Conservation (phyloP, 1,284 basidiomycete genomes). For the Sanguinoderma infundibulare region DNA sequence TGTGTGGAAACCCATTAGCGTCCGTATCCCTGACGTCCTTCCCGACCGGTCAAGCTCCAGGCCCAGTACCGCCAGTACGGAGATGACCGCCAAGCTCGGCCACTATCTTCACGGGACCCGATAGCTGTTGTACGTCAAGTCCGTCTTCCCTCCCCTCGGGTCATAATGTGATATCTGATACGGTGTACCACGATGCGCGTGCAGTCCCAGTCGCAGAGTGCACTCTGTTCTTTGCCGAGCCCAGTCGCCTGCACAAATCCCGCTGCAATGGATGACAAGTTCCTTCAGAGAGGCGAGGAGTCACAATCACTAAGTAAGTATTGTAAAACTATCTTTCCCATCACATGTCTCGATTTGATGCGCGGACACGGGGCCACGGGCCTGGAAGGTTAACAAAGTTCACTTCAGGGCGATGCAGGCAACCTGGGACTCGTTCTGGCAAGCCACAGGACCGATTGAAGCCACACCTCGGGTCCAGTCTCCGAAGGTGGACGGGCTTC, state of each 20-base stretch:
- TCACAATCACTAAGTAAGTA: slow-evolving; percentile 25
- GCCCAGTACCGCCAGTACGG: slow-evolving; percentile 71
- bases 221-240: slow-evolving; percentile 48
- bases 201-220: no score
- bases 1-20: slow-evolving; percentile 72
- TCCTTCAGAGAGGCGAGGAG: slow-evolving; percentile 45
- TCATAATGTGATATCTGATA: no score
- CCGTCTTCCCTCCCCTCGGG: no score
- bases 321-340: slow-evolving; percentile 2
- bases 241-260: slow-evolving; percentile 55
- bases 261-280: slow-evolving; percentile 53
- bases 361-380: background rate
- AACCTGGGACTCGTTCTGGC: no score
- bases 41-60: slow-evolving; percentile 58
- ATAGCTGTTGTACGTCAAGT: no score
- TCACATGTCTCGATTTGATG: background rate
- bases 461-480: background rate
- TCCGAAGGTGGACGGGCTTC: background rate
- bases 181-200: no score
- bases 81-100: slow-evolving; percentile 73
- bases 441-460: no score
- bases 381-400: background rate
- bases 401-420: no score
- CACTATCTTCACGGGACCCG: slow-evolving; percentile 60
- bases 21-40: slow-evolving; percentile 75